Percentiles rank a stretch among this genome's conserved stretches.
phyloP scores from a whole-genome alignment of 139 green algal genomes.

The Haematococcus lacustris region DNA sequence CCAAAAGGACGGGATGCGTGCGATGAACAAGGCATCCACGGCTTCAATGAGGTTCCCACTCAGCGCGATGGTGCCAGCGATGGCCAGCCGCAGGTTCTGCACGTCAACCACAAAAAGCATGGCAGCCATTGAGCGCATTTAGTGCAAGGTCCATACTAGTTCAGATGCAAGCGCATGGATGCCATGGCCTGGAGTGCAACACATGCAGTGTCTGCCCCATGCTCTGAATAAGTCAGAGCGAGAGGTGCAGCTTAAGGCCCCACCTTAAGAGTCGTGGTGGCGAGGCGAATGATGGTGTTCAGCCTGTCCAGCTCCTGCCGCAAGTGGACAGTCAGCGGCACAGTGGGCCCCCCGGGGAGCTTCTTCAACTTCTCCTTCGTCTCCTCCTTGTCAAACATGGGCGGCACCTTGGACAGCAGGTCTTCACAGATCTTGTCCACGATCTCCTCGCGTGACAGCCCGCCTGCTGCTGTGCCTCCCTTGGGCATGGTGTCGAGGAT shows the following conservation, averaged over 20 bases:
- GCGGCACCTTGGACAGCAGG: conserved; percentile 79
- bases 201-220: no score
- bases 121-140: background rate
- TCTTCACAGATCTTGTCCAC: conserved; percentile 89
- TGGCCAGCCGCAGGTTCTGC: conserved; percentile 78
- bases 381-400: conserved; percentile 80
- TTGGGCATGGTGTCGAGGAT: conserved; percentile 89
- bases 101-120: background rate
- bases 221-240: no score
- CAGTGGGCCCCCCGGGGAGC: conserved; percentile 63
- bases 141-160: background rate
- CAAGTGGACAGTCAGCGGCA: conserved; percentile 86
- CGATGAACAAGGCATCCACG: conserved; percentile 81
- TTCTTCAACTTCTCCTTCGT: conserved; percentile 79
- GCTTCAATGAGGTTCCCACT: conserved; percentile 66
- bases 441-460: conserved; percentile 76
- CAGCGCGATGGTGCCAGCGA: conserved; percentile 85
- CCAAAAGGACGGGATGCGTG: conserved; percentile 73
- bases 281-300: conserved; percentile 60
- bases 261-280: conserved; percentile 51
- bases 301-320: conserved; percentile 89
- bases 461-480: conserved; percentile 48
- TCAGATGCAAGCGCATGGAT: background rate
- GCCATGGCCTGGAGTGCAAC: background rate
- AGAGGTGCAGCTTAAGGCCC: background rate